A percentile compares a stretch with the other conserved stretches of the same genome.
Conservation (phyloP, 2,329 filamentous ascomycete genomes). For the Emmonsia crescens region DNA sequence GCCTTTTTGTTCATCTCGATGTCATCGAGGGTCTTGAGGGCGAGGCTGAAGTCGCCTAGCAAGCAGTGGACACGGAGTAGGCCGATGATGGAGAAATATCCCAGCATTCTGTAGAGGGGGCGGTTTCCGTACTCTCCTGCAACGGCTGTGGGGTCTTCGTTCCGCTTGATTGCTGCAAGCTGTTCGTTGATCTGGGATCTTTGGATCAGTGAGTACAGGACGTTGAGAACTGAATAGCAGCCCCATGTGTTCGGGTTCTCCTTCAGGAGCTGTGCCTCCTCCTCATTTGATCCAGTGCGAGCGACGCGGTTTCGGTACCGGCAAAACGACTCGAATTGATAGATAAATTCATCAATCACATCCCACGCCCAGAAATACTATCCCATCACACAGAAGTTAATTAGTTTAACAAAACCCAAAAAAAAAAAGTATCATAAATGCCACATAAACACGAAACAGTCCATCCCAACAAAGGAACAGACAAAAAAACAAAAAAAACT, state of each 20-base stretch:
- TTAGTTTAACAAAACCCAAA: constrained; percentile 3
- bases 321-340: constrained; percentile 99
- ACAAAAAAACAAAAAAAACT: constrained; percentile 30
- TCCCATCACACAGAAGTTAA: constrained; percentile 2
- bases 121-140: constrained; percentile 92
- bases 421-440: background rate
- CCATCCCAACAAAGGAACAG: background rate
- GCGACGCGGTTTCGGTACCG: constrained; percentile 90
- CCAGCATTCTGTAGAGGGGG: constrained; percentile 93
- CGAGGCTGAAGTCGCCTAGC: constrained; percentile 93
- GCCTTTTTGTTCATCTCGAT: constrained; percentile 99
- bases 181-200: constrained; percentile 97
- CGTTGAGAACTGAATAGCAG: constrained; percentile 98
- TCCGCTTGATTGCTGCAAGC: constrained; percentile 84
- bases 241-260: constrained; percentile 99
- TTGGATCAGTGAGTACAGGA: constrained; percentile 98
- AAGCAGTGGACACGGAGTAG: constrained; percentile 92
- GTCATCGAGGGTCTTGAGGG: constrained; percentile 96
- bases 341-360: constrained; percentile 99
- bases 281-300: constrained; percentile 67
- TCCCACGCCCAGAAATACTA: constrained; percentile 99
- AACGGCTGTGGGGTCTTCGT: constrained; percentile 76
- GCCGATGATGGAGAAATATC: constrained; percentile 98
- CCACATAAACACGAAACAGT: background rate
- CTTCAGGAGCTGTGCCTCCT: constrained; percentile 80